These are phyloP conservation scores for Scedosporium aurantiacum DNA, from an alignment of 2,329 filamentous ascomycete genomes.

Conservation along the genomic window DNA sequence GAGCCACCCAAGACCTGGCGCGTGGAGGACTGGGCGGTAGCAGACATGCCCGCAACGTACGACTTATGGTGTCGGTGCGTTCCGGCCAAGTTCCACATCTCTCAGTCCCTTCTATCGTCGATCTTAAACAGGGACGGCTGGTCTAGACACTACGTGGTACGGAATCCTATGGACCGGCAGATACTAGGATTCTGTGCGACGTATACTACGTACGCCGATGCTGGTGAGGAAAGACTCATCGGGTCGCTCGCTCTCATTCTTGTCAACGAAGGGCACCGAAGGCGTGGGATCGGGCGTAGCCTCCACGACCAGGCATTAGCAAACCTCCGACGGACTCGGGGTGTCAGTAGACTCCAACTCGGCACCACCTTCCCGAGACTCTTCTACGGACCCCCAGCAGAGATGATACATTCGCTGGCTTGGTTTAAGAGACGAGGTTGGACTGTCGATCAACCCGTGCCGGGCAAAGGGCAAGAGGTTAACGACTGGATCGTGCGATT, in stretches of 20 bases:
- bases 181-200: conserved; percentile 49
- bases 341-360: conserved; percentile 42
- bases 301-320: conserved; percentile 40
- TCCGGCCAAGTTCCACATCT: conserved; percentile 34
- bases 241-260: conserved; percentile 45
- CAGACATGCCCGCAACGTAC: conserved; percentile 28
- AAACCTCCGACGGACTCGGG: conserved; percentile 37
- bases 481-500: conserved; percentile 45
- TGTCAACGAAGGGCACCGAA: conserved; percentile 35
- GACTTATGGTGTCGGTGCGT: conserved; percentile 36
- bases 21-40: conserved; percentile 27
- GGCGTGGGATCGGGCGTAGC: conserved; percentile 39
- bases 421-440: conserved; percentile 47
- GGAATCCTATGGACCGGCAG: conserved; percentile 27
- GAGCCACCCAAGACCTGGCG: conserved; percentile 27
- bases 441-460: conserved; percentile 30
- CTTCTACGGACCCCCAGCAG: conserved; percentile 40
- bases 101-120: conserved; percentile 27
- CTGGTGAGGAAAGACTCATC: conserved; percentile 38
- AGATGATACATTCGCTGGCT: conserved; percentile 24
- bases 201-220: conserved; percentile 46
- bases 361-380: conserved; percentile 49
- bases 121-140: conserved; percentile 44
- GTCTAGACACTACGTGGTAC: conserved; percentile 45
- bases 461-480: conserved; percentile 37